A percentile compares a stretch with the other conserved stretches of the same genome.
Conservation (phyloP, 164 flowering plant species). For the Aristolochia fimbriata region DNA sequence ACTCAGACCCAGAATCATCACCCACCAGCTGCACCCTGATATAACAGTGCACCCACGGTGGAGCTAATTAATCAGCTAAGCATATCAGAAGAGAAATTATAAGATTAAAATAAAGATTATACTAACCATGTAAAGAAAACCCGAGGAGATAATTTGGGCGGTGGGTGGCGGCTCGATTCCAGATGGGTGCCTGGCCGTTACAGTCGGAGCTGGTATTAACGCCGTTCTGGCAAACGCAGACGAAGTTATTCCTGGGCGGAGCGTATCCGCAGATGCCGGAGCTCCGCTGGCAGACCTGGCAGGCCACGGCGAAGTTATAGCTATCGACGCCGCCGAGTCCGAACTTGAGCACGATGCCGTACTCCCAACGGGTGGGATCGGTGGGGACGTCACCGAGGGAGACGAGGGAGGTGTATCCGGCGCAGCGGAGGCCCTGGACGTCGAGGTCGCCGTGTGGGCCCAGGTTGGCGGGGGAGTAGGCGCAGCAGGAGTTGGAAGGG, state of each 20-base stretch:
- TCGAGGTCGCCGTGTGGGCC: constrained; percentile 29
- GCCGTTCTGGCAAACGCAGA: constrained; percentile 30
- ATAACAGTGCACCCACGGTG: too few species aligned
- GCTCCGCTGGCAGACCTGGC: constrained; percentile 27
- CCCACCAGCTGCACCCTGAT: too few species aligned
- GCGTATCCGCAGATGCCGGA: constrained; percentile 39
- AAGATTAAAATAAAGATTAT: too few species aligned
- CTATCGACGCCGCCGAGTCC: constrained; percentile 17
- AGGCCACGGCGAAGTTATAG: constrained; percentile 14
- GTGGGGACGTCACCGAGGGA: constrained; percentile 32
- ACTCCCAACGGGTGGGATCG: constrained; percentile 35
- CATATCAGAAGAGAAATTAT: too few species aligned
- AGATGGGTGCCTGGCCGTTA: constrained; percentile 8
- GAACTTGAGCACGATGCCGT: constrained; percentile 31
- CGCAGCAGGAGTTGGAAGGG: constrained; percentile 39
- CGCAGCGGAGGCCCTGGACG: constrained; percentile 19
- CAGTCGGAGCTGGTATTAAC: constrained; percentile 31
- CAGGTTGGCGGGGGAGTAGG: constrained; percentile 39
- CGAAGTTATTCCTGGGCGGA: constrained; percentile 25
- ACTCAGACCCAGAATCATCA: too few species aligned
- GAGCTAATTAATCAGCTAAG: too few species aligned
- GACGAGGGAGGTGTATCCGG: constrained; percentile 24
- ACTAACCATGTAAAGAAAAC: too few species aligned
- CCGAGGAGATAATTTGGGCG: too few species aligned
- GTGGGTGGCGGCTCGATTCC: constrained; percentile 14